Base-by-base conservation (phyloP, 768 basidiomycete genomes). In the Lentinula aciculospora region DNA sequence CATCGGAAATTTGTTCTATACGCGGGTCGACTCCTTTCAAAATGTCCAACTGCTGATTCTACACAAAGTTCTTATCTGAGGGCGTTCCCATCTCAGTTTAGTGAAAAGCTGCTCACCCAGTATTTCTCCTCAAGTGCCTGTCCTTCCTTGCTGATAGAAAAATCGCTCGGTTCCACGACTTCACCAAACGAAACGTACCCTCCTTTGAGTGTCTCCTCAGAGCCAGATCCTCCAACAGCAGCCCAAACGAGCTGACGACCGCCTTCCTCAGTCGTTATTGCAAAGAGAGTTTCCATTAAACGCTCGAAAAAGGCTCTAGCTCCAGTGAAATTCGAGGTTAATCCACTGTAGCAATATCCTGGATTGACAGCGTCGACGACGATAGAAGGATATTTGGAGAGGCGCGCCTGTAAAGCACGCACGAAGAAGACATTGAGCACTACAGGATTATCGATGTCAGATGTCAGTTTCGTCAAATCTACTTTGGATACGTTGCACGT, bases 381-480 rank as follows among this genome's bases (percentile, higher is more conserved):
- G 19, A 77, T 57, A 0, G 69, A 58, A 1, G 64, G 59, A 6
- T 63, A 42, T 8, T 60, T 42, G 5, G 64, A 39, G 17, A 78
- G 64, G 21, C 65, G 67, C 9, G 64, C 68, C 10, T 63, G 66
- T 1, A 81, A 63, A 3, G 70, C 70, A 12, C 72, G 76, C 31
- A 63, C 66, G 61, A 78, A 76, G 34, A 76, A 62, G 2, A 78
- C 48, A 49, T 75, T 72, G 45, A 79, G 65, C 15, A 79, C 77
- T 80, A n/a, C n/a, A n/a, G n/a, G n/a, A n/a, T n/a, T n/a, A n/a
- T n/a, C n/a, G 49, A 10, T 25, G 29, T 28, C 40, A 13, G 31
- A 6, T 15, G 17, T 60, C 17, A 15, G 12, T 13, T 3, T 34
- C 4, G 12, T 17, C 8, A 4, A 4, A 1, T n/a, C 5, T 34